phyloP scores from a whole-genome alignment of 1,284 basidiomycete genomes.

The Heterobasidion occidentale region DNA sequence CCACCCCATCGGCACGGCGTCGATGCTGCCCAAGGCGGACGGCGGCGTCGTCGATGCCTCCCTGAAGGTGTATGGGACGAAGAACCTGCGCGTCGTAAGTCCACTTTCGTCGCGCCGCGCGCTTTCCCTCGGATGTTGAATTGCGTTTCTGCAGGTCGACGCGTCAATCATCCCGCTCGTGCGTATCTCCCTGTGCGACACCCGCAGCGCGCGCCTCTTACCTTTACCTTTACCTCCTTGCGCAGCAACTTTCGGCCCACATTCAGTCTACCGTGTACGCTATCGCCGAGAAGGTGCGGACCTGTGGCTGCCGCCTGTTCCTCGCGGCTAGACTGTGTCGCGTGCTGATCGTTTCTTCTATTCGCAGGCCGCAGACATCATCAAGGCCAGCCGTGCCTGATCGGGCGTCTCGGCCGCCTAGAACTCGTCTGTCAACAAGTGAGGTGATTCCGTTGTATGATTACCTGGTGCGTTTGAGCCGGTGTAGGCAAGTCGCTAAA shows the following conservation, averaged over 20 bases:
- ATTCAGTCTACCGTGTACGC: constrained; percentile 7
- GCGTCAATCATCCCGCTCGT: constrained; percentile 3
- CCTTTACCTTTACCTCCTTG: neutral
- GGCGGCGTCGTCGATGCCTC: constrained; percentile 45
- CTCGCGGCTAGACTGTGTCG: neutral
- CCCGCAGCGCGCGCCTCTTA: neutral
- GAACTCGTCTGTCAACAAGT: no score
- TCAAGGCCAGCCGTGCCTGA: neutral
- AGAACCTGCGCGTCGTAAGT: constrained; percentile 14
- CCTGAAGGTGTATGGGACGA: constrained; percentile 31
- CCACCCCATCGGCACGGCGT: constrained; percentile 22
- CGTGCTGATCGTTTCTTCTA: neutral
- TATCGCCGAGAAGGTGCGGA: constrained; percentile 6
- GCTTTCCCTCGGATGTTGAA: neutral
- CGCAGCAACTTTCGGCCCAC: neutral
- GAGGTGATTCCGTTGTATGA: no score
- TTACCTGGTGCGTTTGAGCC: no score
- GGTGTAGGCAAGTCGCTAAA: no score
- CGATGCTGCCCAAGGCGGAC: constrained; percentile 38
- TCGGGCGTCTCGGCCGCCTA: no score
- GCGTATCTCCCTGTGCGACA: neutral
- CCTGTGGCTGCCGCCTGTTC: neutral
- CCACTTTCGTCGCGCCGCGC: neutral
- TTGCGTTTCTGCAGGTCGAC: neutral
- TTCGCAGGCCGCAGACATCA: constrained; percentile 8